Evolutionary conservation across 2,329 filamentous ascomycete species (phyloP), one percentile per base, ranked within the genome.

Genomic region (Colletotrichum costaricense): DNA sequence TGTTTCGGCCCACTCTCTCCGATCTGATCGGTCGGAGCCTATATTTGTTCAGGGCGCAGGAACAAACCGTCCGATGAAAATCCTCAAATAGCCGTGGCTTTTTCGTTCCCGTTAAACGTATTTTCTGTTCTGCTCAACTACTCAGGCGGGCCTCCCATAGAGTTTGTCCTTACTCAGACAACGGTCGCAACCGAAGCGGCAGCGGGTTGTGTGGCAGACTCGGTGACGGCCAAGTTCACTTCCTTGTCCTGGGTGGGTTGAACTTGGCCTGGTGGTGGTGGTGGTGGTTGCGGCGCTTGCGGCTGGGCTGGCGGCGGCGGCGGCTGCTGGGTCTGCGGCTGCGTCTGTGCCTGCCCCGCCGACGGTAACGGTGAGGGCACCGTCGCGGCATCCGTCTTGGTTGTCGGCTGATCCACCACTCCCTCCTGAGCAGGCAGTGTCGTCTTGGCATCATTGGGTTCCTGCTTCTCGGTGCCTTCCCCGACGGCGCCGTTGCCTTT

Each of bases 381-480:
- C 63, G 26, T 26, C 22, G 30, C 42, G 49, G 6, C 57, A 28
- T 22, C 42, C 33, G 26, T 35, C 38, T 49, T 33, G 7, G 55
- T 22, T 26, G 35, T 28, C 55, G 55, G 55, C 64, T 60, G 12
- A 46, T 67, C 38, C n/a, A 26, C 14, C n/a, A 26, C 64, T 14
- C 12, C 64, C n/a, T 30, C 55, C 14, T 35, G 26, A 12, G 55
- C 14, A 9, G 71, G 57, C 14, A 55, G 54, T 74, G 73, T n/a
- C 5, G 63, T 28, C 56, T 78, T 75, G 46, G 54, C 71, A 26
- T 46, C 70, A 24, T 64, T 62, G 8, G 46, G 12, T 46, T 75
- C 74, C 19, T 74, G 67, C 28, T 72, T 42, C 33, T 78, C 73
- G 9, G 60, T 5, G 35, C 65, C 57, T 22, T 78, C 78, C 28